phyloP scores from a whole-genome alignment of 495 filamentous ascomycete genomes.

The Lineolata rhizophorae region DNA sequence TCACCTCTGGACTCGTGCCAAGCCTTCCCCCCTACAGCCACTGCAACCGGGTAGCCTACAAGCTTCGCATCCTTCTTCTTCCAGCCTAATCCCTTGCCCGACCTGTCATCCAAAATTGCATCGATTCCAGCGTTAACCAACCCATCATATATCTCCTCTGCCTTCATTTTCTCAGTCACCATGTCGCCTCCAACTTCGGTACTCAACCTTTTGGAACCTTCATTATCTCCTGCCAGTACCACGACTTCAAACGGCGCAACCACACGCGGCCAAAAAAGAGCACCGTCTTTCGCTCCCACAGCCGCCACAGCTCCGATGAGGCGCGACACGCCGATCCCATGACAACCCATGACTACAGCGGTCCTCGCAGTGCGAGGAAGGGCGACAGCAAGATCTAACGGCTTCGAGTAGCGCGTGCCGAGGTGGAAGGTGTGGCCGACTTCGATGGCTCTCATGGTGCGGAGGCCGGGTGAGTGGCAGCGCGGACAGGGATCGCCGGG shows the following conservation, averaged over 20 bases:
- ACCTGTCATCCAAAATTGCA: too few species aligned
- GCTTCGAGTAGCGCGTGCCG: constrained; percentile 65
- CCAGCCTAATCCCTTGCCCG: too few species aligned
- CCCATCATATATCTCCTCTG: too few species aligned
- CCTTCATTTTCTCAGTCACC: too few species aligned
- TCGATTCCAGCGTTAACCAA: too few species aligned
- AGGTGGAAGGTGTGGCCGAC: constrained; percentile 91
- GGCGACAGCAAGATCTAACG: constrained; percentile 39
- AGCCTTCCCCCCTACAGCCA: too few species aligned
- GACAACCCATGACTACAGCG: constrained; percentile 79
- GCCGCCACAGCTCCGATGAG: constrained; percentile 75
- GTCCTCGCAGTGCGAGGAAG: constrained; percentile 17
- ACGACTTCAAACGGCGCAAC: constrained; percentile 74
- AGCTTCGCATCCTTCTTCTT: too few species aligned
- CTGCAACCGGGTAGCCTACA: too few species aligned
- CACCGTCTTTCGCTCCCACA: constrained; percentile 41
- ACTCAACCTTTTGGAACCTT: too few species aligned
- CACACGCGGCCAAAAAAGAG: constrained; percentile 70
- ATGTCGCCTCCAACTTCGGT: too few species aligned
- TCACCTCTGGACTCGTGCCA: too few species aligned
- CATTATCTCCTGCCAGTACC: too few species aligned
- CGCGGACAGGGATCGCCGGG: constrained; percentile 50
- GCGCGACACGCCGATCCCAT: constrained; percentile 84
- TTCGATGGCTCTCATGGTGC: constrained; percentile 54
- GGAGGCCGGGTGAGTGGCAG: constrained; percentile 42